Evolutionary conservation across 1,284 basidiomycete species (phyloP).

Genomic region (Rhodotorula sp.): DNA sequence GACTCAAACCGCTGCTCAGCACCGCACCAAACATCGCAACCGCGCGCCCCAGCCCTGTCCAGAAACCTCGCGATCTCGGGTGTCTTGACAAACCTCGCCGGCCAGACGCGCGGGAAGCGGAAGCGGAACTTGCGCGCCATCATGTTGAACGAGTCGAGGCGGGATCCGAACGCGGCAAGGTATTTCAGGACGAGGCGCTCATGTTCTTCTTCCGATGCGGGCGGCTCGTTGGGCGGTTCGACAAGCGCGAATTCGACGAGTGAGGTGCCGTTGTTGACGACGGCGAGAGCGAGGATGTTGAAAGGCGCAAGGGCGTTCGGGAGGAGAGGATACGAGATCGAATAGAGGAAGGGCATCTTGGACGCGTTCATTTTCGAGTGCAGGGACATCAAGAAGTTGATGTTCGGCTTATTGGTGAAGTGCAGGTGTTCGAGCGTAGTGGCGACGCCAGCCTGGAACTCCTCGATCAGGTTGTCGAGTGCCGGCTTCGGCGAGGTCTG

Average conservation of each 20-base stretch:
- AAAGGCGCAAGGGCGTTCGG: conserved; percentile 33
- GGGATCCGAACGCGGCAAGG: conserved; percentile 29
- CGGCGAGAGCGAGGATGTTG: conserved; percentile 32
- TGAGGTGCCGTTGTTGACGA: conserved; percentile 32
- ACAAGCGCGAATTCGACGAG: conserved; percentile 26
- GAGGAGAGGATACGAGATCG: conserved; percentile 25
- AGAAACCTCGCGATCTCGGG: conserved; percentile 34
- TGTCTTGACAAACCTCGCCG: conserved; percentile 15
- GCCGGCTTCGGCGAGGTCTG: conserved; percentile 14
- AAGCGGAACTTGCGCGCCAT: conserved; percentile 28
- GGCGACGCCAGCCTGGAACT: conserved; percentile 25
- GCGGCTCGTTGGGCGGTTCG: conserved; percentile 17
- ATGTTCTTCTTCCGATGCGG: conserved; percentile 11
- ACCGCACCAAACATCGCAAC: conserved; percentile 31
- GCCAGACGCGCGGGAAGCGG: conserved; percentile 31
- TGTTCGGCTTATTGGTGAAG: conserved; percentile 32
- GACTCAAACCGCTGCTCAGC: conserved; percentile 24
- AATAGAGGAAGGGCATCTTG: conserved; percentile 32
- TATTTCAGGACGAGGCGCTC: conserved; percentile 28
- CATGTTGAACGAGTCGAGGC: conserved; percentile 35
- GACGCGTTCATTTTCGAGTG: conserved; percentile 31
- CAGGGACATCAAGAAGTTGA: conserved; percentile 33
- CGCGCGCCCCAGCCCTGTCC: conserved; percentile 25
- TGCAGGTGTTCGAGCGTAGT: conserved; percentile 21
- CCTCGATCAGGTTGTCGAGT: conserved; percentile 25